phyloP scores from a whole-genome alignment of 352 stramenopile genomes.

The Globisporangium nunn region DNA sequence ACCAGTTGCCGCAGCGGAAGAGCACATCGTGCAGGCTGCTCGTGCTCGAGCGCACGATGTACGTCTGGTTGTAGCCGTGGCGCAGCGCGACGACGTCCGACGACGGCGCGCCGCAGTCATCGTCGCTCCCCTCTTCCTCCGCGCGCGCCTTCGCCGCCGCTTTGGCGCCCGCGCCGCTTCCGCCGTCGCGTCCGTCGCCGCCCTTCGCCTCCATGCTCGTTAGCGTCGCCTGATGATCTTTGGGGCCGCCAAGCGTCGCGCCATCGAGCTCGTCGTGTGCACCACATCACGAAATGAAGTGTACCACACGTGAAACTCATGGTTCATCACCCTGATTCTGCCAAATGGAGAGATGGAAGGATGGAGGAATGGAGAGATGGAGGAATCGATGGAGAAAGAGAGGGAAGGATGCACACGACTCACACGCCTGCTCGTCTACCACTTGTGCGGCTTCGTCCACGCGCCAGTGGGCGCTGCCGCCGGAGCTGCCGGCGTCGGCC shows the following conservation, averaged over 20 bases:
- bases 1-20: constrained; percentile 94
- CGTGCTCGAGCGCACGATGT: constrained; percentile 76
- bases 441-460: constrained; percentile 68
- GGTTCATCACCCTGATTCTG: no score
- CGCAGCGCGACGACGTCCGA: constrained; percentile 66
- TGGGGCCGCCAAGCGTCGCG: no score
- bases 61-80: constrained; percentile 92
- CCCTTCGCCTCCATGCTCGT: constrained; percentile 57
- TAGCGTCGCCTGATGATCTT: background rate
- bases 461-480: constrained; percentile 15
- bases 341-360: no score
- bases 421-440: constrained; percentile 11
- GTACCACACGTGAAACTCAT: no score
- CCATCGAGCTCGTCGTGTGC: background rate
- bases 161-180: constrained; percentile 13
- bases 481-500: constrained; percentile 3
- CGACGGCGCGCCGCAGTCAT: constrained; percentile 42
- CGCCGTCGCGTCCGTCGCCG: constrained; percentile 13
- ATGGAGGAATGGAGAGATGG: no score
- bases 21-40: constrained; percentile 83
- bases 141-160: constrained; percentile 19
- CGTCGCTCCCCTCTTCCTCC: constrained; percentile 25
- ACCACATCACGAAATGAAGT: background rate
- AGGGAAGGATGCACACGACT: no score
- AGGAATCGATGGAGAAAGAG: no score